A percentile compares a stretch with the other conserved stretches of the same genome.
phyloP scores from a whole-genome alignment of 2,329 filamentous ascomycete species.

The Amylocarpus encephaloides region DNA sequence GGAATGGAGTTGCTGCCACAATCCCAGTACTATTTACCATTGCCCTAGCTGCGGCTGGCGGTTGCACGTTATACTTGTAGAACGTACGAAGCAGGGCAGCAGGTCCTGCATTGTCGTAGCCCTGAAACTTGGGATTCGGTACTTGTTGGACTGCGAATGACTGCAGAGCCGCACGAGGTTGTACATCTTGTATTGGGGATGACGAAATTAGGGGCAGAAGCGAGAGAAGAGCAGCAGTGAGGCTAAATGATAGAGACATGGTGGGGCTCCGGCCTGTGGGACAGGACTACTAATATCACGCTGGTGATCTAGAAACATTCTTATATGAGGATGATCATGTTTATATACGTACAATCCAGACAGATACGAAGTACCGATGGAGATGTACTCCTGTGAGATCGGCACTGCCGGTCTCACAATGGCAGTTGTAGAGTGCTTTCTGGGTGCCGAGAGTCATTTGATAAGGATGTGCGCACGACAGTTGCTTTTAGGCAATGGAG shows the following conservation, averaged over 20 bases:
- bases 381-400: background rate
- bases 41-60: background rate
- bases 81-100: constrained; percentile 1
- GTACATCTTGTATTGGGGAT: background rate
- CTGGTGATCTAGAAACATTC: background rate
- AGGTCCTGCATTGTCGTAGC: background rate
- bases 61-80: constrained; percentile 5
- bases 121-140: background rate
- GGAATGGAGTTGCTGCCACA: constrained; percentile 3
- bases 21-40: constrained; percentile 1
- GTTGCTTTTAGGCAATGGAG: constrained; percentile 7
- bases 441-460: constrained; percentile 3
- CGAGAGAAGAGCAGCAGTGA: constrained; percentile 1
- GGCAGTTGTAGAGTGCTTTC: background rate
- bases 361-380: background rate
- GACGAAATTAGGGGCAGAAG: constrained; percentile 1
- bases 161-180: background rate
- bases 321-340: background rate
- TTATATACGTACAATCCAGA: background rate
- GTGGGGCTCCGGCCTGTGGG: background rate
- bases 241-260: constrained; percentile 2
- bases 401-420: background rate
- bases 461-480: background rate
- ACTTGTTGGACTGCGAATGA: constrained; percentile 3
- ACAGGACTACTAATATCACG: background rate